Evolutionary conservation across 148 eudicot genomes (phyloP), one percentile per base, ranked within the genome.

Genomic region (Amaranthus hypochondriacus): DNA sequence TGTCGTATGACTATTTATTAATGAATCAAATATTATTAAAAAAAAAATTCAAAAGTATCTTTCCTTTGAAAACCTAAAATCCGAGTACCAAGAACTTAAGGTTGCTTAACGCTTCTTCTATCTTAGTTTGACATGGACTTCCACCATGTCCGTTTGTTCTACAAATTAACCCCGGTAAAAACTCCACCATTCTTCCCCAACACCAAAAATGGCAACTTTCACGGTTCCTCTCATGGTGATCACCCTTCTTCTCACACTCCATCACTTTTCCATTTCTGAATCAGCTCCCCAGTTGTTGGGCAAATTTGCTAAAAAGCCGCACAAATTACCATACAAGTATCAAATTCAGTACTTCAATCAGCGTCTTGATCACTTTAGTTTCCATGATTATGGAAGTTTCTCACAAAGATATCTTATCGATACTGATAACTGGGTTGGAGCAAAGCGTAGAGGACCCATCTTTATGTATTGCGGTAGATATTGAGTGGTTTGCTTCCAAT

Each of bases 401-500:
- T 59, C 79, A 0, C 78, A 93, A 51, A 77, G 89, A 14, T 91
- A 84, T 76, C 89, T 91, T 6, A 78, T 93, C 18, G 90, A 84
- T 73, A 69, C 76, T 18, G 86, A 93, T 0, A 78, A 82, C 59
- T 93, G 98, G 98, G 67, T 66, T 12, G 98, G 98, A 1, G 78
- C 96, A 0, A 43, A 53, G 7, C 79, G 74, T 1, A 53, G 21
- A 67, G 98, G 85, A 1, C 97, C 98, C 15, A 91, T 93, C 52
- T 93, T 93, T 76, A 68, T 93, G 76, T 93, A 93, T 73, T 90
- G 96, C 42, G 98, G 98, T 3, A 90, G 87, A 90, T 47, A 93
- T 93, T 48, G 92, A 80, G 63, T 93, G 96, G 98, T 90, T 90
- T 62, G 98, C 98, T 49, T 72, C 74, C 42, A 90, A 91, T 73